Conservation (phyloP, 345 rosid genomes). For the Populus deltoides region DNA sequence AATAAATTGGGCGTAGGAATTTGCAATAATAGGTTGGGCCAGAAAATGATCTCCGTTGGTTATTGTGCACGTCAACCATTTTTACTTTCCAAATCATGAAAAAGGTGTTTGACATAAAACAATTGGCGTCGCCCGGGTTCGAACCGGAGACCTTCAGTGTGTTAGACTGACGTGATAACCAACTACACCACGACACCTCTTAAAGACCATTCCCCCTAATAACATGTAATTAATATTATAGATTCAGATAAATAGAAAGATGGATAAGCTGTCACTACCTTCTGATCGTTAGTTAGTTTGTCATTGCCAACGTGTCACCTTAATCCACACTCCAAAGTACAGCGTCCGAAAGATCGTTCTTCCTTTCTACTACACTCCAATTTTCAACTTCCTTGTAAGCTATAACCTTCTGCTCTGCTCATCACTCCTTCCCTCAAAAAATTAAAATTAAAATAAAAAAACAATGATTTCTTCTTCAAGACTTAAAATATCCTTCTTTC, state of each 20-base stretch:
- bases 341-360: no score
- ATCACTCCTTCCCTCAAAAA: background rate
- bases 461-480: background rate
- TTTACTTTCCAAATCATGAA: no score
- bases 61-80: no score
- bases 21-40: no score
- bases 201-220: fast-evolving
- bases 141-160: conserved; percentile 99
- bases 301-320: background rate
- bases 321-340: background rate
- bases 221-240: fast-evolving
- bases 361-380: background rate
- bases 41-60: no score
- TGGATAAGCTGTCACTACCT: background rate
- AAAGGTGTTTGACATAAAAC: no score
- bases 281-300: background rate
- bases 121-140: conserved; percentile 80
- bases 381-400: background rate
- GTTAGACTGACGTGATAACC: conserved; percentile 99
- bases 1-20: no score
- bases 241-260: no score
- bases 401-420: background rate
- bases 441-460: no score
- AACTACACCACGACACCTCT: conserved; percentile 95
- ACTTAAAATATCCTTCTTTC: background rate